Evolutionary conservation across 768 basidiomycete species (phyloP), one percentile per base, ranked within the genome.

Genomic region (Boletus huronensis): DNA sequence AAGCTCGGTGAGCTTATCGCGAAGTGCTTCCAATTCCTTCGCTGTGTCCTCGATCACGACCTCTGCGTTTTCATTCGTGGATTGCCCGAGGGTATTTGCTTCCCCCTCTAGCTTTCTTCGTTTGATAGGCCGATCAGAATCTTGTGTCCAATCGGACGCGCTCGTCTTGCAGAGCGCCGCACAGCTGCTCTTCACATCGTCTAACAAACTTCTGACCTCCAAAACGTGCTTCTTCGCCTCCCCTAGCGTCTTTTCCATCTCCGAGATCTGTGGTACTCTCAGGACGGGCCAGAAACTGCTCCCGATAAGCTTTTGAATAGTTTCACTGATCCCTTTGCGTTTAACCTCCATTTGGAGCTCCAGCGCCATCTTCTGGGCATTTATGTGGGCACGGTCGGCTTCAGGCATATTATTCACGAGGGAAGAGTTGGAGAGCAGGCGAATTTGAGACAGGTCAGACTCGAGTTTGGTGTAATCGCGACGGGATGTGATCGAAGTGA

Each of bases 271-370:
- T n/a, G 68, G 57, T 6, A 53, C 47, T 21, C 62, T 64, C 3
- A 74, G n/a, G 31, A 70, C 44, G 6, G 77, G 77, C 77, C 77
- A 78, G 54, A 75, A 77, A 17, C 67, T 66, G 43, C 65, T 62
- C 25, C 69, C 70, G 6, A 73, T 48, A 14, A 78, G 68, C 21
- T 61, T 67, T 31, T 60, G 64, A 17, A 75, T 48, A 13, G 50
- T 36, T 3, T 59, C 61, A 32, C 68, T 71, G 31, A 77, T 55
- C 28, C 72, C 69, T 35, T 62, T 64, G 56, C 72, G 70, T 52
- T 74, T 75, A 25, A 19, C 54, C 5, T 65, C 65, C 36, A 59
- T 54, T n/a, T 60, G 58, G 6, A 53, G 44, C 35, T 71, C 70
- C 25, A 69, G 55, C 4, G 43, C 44, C 21, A 52, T 46, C 38